Percentiles rank a stretch among this genome's conserved stretches.
phyloP scores from a whole-genome alignment of 371 early-diverging fungal genomes.

The Syncephalastrum sp. region DNA sequence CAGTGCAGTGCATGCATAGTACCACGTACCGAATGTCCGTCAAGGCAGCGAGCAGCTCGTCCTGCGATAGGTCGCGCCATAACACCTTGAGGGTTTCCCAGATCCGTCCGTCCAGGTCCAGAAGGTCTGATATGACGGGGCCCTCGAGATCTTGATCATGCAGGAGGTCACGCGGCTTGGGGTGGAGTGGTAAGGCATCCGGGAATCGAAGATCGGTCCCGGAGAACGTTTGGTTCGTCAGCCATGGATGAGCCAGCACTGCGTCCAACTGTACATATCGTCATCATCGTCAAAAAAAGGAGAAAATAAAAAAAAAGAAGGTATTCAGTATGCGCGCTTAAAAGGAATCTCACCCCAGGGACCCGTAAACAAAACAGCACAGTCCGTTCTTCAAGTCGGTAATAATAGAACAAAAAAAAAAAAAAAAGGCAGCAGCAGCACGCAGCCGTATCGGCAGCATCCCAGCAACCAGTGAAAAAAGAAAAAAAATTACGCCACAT shows the following conservation, averaged over 20 bases:
- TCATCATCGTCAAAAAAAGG: background rate
- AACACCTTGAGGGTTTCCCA: slow-evolving; percentile 41
- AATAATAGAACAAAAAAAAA: background rate
- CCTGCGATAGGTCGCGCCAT: slow-evolving; percentile 26
- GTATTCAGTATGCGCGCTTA: slow-evolving; percentile 3
- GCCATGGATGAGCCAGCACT: slow-evolving; percentile 42
- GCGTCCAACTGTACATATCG: slow-evolving; percentile 28
- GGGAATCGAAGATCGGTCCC: slow-evolving; percentile 34
- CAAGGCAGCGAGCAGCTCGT: slow-evolving; percentile 21
- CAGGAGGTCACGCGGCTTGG: slow-evolving; percentile 17
- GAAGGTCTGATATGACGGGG: slow-evolving; percentile 20
- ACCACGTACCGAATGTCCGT: slow-evolving; percentile 20
- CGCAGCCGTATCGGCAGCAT: background rate
- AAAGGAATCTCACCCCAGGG: background rate
- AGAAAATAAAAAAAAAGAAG: slow-evolving; percentile 6
- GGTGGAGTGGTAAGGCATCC: slow-evolving; percentile 10
- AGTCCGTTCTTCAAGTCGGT: too few species aligned
- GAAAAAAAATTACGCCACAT: background rate
- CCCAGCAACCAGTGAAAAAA: background rate
- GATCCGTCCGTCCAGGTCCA: slow-evolving; percentile 34
- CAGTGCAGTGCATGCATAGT: slow-evolving; percentile 1
- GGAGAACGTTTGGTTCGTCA: slow-evolving; percentile 36
- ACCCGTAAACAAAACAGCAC: too few species aligned
- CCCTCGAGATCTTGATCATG: slow-evolving; percentile 21
- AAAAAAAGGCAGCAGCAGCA: background rate